Evolutionary conservation across 495 filamentous ascomycete species (phyloP).

Genomic region (Lasiosphaeria miniovina): DNA sequence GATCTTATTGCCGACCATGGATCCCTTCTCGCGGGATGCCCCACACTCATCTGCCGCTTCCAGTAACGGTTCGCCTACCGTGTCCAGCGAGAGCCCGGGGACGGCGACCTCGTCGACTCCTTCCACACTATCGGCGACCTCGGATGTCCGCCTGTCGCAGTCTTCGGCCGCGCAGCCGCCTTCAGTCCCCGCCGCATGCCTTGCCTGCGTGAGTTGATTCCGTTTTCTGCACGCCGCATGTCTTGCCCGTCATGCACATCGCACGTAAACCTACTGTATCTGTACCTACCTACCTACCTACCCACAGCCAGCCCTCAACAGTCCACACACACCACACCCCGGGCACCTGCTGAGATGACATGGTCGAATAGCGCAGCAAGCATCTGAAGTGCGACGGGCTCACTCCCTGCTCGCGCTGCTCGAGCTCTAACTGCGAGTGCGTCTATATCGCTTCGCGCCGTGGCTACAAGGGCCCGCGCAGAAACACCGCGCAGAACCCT

Average conservation of each 20-base stretch:
- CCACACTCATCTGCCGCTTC: slow-evolving; percentile 30
- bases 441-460: slow-evolving; percentile 50
- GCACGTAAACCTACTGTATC: no score
- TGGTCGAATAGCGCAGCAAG: slow-evolving; percentile 39
- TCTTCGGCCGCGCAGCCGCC: slow-evolving; percentile 26
- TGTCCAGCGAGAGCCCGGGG: slow-evolving; percentile 31
- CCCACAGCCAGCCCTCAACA: no score
- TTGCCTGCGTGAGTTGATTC: slow-evolving; percentile 44
- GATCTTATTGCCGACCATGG: slow-evolving; percentile 32
- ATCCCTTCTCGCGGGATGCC: slow-evolving; percentile 31
- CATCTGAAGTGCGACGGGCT: slow-evolving; percentile 51
- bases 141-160: slow-evolving; percentile 29
- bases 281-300: no score
- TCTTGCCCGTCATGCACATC: no score
- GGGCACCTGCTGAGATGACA: slow-evolving; percentile 14
- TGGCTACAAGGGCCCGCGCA: slow-evolving; percentile 49
- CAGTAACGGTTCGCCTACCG: slow-evolving; percentile 32
- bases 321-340: no score
- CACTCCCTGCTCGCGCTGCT: slow-evolving; percentile 46
- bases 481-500: slow-evolving; percentile 42
- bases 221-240: slow-evolving; percentile 2
- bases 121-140: slow-evolving; percentile 30
- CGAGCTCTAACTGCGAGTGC: slow-evolving; percentile 40
- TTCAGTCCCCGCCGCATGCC: slow-evolving; percentile 47
- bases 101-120: slow-evolving; percentile 30